Percentiles rank a stretch among this genome's conserved stretches.
Evolutionary conservation across 108 stramenopile species (phyloP).

Genomic region (Fragilariopsis cylindrus): DNA sequence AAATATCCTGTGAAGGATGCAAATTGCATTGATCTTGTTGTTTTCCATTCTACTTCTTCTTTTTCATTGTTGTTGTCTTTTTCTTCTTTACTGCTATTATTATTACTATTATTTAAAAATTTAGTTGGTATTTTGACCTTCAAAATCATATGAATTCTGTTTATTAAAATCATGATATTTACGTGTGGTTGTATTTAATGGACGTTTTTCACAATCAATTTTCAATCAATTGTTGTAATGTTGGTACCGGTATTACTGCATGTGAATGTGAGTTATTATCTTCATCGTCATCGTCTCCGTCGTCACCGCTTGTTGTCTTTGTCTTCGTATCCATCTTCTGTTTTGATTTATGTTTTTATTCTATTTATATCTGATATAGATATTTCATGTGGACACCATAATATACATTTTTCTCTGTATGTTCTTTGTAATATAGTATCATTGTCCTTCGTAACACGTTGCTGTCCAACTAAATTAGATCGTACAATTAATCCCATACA

Average conservation of each 20-base stretch:
- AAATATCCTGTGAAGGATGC: slow-evolving; percentile 20
- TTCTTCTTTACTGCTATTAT: slow-evolving; percentile 2
- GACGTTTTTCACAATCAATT: neutral
- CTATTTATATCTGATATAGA: neutral
- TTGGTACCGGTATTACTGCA: neutral
- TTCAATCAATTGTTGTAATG: slow-evolving; percentile 3
- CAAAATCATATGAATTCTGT: slow-evolving; percentile 29
- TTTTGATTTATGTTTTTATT: neutral
- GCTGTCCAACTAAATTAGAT: slow-evolving; percentile 17
- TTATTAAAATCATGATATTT: slow-evolving; percentile 33
- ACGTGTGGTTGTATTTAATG: neutral
- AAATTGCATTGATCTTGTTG: slow-evolving; percentile 20
- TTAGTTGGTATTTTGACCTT: slow-evolving; percentile 27
- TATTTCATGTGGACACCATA: slow-evolving; percentile 30
- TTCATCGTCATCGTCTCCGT: neutral
- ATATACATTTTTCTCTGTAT: slow-evolving; percentile 14
- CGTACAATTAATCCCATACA: slow-evolving; percentile 25
- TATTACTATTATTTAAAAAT: neutral
- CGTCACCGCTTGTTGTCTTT: too few species aligned
- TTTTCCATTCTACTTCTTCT: slow-evolving; percentile 16
- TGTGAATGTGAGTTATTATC: neutral
- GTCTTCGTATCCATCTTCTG: too few species aligned
- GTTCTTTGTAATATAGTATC: slow-evolving; percentile 16
- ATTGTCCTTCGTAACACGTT: slow-evolving; percentile 14
- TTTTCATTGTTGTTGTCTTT: neutral